phyloP scores from a whole-genome alignment of 306 rosid species.

The Casuarina equisetifolia region DNA sequence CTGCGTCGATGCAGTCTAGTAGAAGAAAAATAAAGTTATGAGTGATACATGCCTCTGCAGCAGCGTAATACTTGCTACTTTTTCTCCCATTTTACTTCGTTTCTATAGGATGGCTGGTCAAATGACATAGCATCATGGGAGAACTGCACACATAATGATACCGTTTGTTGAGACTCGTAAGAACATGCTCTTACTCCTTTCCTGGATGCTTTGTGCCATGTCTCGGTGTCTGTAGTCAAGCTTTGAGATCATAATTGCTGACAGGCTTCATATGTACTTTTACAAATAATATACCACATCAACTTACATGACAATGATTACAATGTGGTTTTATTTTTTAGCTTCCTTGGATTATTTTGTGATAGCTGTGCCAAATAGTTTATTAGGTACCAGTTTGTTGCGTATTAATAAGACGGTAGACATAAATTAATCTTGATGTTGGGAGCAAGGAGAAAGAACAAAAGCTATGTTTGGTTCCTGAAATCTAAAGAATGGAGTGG shows the following conservation, averaged over 20 bases:
- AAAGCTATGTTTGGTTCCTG: not conserved
- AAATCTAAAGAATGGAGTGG: not conserved
- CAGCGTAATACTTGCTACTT: slow-evolving; percentile 1
- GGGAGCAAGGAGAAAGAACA: not conserved
- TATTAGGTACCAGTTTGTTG: not conserved
- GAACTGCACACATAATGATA: slow-evolving; percentile 58
- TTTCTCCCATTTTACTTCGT: slow-evolving; percentile 14
- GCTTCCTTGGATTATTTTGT: no score
- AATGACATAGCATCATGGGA: slow-evolving; percentile 55
- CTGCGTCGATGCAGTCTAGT: no score
- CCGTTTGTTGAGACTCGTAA: slow-evolving; percentile 78
- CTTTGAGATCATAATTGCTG: not conserved
- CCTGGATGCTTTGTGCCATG: not conserved
- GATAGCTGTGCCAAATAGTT: not conserved
- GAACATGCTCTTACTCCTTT: slow-evolving; percentile 26
- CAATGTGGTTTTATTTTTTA: no score
- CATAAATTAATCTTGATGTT: not conserved
- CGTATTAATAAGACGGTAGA: not conserved
- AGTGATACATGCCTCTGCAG: no score
- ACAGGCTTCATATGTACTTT: not conserved
- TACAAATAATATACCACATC: not conserved
- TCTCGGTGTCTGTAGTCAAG: not conserved
- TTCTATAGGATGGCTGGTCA: slow-evolving; percentile 62
- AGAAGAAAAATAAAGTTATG: no score
- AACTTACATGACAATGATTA: not conserved